These are phyloP conservation scores for Starmerella bacillaris DNA, from an alignment of 805 yeast genomes.

Conservation along the genomic window DNA sequence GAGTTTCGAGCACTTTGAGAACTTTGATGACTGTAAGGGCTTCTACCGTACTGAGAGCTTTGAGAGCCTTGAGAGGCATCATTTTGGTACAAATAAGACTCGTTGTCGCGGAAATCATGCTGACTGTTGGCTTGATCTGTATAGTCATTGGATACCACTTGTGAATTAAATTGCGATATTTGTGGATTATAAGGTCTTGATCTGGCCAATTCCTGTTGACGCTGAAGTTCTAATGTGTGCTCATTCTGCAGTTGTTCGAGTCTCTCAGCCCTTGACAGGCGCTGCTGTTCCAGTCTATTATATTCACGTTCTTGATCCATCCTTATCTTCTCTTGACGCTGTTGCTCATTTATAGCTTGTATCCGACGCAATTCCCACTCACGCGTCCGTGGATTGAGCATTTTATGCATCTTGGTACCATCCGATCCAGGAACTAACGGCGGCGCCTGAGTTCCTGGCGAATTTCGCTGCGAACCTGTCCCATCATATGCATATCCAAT, in stretches of 20 bases:
- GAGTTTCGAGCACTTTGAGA: no score
- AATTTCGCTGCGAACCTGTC: background rate
- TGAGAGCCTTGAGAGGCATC: no score
- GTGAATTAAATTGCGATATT: no score
- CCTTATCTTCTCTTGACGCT: constrained; percentile 3
- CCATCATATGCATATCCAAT: background rate
- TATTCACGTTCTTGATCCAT: constrained; percentile 2
- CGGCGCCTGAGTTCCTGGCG: background rate
- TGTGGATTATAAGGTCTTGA: background rate
- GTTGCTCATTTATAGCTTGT: constrained; percentile 2
- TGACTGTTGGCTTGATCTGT: no score
- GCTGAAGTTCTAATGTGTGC: background rate
- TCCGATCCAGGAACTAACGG: background rate
- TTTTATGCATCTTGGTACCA: background rate
- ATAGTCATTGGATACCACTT: no score
- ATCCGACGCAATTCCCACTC: constrained; percentile 2
- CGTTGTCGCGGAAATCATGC: no score
- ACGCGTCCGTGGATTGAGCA: constrained; percentile 2
- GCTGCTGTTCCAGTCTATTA: background rate
- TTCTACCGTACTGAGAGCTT: no score
- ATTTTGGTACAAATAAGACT: no score
- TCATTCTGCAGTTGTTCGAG: constrained; percentile 1
- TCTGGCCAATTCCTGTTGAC: background rate
- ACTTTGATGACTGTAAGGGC: no score
- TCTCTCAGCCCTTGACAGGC: background rate